Base-by-base conservation (phyloP, 108 stramenopile genomes). In the Cylindrotheca fusiformis region DNA sequence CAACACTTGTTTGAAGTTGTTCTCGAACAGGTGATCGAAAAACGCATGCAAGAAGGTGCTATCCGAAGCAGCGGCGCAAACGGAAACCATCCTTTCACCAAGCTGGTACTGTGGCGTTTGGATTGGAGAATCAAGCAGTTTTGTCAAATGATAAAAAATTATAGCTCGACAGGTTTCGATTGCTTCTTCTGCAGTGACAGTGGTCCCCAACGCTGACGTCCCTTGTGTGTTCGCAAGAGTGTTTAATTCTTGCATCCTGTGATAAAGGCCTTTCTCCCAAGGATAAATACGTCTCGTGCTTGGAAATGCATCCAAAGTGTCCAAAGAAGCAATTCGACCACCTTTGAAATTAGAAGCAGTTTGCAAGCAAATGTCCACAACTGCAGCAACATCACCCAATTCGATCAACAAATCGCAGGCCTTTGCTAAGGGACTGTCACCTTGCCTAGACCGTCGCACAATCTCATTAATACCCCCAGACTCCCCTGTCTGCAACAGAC, bases 181-280 rank as follows among this genome's bases (percentile, higher is more conserved):
- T 26, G 85, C 92, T 63, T 93, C 92, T 26, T 76, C 55, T 36
- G 75, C 32, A 23, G 83, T 85, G 5, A 87, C 85, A 32, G 70
- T 69, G 29, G 82, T 69, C 10, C 83, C 88, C 23, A 74, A 36
- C 0, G 74, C 73, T 21, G 77, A 45, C 41, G 71, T 23, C 49
- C 44, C 64, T 41, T 48, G 44, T 55, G 55, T 54, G 22, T 26
- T 29, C 20, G 6, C 33, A 2, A 2, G 26, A 21, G 22, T 20
- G 23, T 25, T 67, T 14, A 1, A n/a, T 54, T 33, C 41, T 0
- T 32, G 69, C 50, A 61, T 72, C 41, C 74, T 75, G 48, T 91
- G 87, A 60, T 94, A 94, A 41, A 94, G 69, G 12, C 81, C 76
- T 49, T 63, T 73, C 63, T 94, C 93, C 93, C 93, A 94, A 17